Evolutionary conservation across 1,139 yeast species (phyloP).

Genomic region (Hanseniaspora gamundiae): DNA sequence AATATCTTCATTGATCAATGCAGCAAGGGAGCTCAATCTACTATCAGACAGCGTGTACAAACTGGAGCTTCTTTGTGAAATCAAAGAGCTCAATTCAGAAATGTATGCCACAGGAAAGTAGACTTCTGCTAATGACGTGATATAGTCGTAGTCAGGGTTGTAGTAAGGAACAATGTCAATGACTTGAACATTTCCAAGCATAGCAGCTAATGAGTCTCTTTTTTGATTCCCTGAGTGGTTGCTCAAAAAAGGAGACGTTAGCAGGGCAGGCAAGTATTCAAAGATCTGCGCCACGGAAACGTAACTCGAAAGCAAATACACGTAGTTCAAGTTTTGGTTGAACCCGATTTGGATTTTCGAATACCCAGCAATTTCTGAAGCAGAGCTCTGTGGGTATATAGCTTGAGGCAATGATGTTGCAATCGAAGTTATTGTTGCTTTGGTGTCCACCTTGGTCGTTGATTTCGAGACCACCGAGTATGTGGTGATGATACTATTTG

Average conservation of each 20-base stretch:
- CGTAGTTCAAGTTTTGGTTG: conserved; percentile 49
- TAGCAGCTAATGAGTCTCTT: neutral
- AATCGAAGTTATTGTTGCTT: neutral
- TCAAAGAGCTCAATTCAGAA: conserved; percentile 31
- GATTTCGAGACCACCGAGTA: neutral
- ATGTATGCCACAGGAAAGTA: conserved; percentile 44
- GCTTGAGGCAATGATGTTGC: conserved; percentile 40
- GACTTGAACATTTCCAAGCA: conserved; percentile 34
- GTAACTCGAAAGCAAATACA: conserved; percentile 51
- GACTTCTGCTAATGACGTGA: conserved; percentile 66
- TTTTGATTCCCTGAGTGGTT: neutral
- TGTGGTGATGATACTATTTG: neutral
- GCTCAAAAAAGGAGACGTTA: conserved; percentile 37
- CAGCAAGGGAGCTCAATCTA: conserved; percentile 37
- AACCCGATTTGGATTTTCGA: conserved; percentile 51
- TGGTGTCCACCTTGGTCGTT: neutral
- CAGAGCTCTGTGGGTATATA: conserved; percentile 35
- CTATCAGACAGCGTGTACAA: conserved; percentile 40
- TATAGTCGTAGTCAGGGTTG: conserved; percentile 35
- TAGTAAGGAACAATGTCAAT: conserved; percentile 52
- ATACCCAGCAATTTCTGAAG: conserved; percentile 27
- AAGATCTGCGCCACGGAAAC: conserved; percentile 63
- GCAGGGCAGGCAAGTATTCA: conserved; percentile 47
- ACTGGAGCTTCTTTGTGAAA: conserved; percentile 32
- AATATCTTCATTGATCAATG: conserved; percentile 37